Conservation (phyloP, 345 rosid species). For the Eucalyptus cladocalyx region DNA sequence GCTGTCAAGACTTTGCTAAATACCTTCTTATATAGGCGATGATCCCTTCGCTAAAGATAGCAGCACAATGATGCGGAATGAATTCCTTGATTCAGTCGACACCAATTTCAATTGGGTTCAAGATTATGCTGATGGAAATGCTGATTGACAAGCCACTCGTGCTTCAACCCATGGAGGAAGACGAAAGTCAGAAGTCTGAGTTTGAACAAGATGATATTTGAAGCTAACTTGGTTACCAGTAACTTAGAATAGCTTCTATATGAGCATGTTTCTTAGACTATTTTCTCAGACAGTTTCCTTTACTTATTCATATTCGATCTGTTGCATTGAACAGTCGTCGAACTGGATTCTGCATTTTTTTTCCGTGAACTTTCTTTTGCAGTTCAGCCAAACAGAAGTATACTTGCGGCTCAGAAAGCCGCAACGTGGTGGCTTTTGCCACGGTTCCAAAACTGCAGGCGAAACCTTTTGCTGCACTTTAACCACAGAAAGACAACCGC, state of each 20-base stretch:
- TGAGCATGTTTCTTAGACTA: not conserved
- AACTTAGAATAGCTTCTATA: not conserved
- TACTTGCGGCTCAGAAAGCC: too few species aligned
- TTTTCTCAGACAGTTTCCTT: not conserved
- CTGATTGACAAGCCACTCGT: not conserved
- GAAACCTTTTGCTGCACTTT: not conserved
- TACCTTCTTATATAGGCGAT: not conserved
- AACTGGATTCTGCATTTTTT: not conserved
- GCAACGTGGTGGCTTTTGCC: too few species aligned
- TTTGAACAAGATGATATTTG: not conserved
- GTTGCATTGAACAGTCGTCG: not conserved
- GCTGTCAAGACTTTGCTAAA: not conserved
- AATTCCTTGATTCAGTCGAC: not conserved
- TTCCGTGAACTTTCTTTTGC: not conserved
- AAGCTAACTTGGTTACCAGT: not conserved
- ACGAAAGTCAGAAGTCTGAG: not conserved
- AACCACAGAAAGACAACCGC: not conserved
- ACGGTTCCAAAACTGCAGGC: too few species aligned
- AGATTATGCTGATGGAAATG: not conserved
- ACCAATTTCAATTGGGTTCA: not conserved
- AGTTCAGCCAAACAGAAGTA: too few species aligned
- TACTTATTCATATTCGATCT: not conserved
- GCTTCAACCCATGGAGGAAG: not conserved
- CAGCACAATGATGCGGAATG: not conserved
- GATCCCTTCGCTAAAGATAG: not conserved